Evolutionary conservation across 2,329 filamentous ascomycete genomes (phyloP).

Genomic region (Gremmenia infestans): DNA sequence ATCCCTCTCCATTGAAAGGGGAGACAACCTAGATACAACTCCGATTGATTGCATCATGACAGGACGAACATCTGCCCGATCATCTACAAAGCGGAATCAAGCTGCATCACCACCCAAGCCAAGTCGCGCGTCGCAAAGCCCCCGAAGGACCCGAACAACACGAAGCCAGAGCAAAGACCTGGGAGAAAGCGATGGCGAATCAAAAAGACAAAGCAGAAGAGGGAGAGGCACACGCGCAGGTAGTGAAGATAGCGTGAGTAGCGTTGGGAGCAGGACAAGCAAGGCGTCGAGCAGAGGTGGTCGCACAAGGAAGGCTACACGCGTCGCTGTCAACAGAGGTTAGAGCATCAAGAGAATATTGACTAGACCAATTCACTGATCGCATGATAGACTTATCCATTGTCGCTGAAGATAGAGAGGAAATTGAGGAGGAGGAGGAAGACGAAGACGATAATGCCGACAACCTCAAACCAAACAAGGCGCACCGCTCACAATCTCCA

Average conservation of each 20-base stretch:
- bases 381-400: slow-evolving; percentile 24
- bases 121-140: slow-evolving; percentile 15
- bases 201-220: neutral
- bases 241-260: slow-evolving; percentile 17
- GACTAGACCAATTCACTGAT: slow-evolving; percentile 4
- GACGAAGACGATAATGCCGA: neutral
- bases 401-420: slow-evolving; percentile 25
- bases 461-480: neutral
- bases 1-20: too few relatives aligned
- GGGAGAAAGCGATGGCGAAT: slow-evolving; percentile 12
- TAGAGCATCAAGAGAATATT: neutral
- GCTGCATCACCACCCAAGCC: slow-evolving; percentile 26
- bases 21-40: too few relatives aligned
- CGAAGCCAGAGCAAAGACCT: slow-evolving; percentile 36
- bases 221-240: slow-evolving; percentile 15
- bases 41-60: neutral
- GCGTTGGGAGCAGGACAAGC: slow-evolving; percentile 18
- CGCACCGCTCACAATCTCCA: slow-evolving; percentile 12
- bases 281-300: slow-evolving; percentile 12
- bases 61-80: slow-evolving; percentile 14
- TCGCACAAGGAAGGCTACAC: slow-evolving; percentile 16
- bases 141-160: slow-evolving; percentile 28
- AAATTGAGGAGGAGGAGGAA: slow-evolving; percentile 6
- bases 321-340: slow-evolving; percentile 16
- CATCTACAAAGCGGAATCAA: slow-evolving; percentile 17